A percentile compares a stretch with the other conserved stretches of the same genome.
These are phyloP conservation scores for Lathyrus sativus DNA, from an alignment of 306 rosid genomes.

Conservation along the genomic window DNA sequence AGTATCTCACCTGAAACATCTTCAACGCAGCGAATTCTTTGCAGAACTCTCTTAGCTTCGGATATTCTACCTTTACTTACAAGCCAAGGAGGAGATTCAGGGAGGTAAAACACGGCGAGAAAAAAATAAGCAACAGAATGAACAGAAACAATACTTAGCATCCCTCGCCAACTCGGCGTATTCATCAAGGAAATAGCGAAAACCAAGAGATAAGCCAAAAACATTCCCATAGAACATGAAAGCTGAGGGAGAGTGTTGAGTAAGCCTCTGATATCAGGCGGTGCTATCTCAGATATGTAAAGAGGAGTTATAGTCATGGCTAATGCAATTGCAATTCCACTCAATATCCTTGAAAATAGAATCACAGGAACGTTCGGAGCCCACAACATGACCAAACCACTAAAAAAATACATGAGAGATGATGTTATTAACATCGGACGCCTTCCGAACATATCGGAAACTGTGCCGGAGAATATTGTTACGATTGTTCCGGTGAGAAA, in stretches of 20 bases:
- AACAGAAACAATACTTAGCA: constrained; percentile 76
- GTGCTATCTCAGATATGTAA: constrained; percentile 95
- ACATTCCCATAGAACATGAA: constrained; percentile 81
- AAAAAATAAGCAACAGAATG: constrained; percentile 68
- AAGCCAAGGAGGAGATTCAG: constrained; percentile 97
- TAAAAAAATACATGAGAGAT: constrained; percentile 57
- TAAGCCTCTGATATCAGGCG: constrained; percentile 85
- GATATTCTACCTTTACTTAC: constrained; percentile 82
- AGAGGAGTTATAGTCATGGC: constrained; percentile 71
- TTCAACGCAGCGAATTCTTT: constrained; percentile 71
- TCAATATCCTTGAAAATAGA: constrained; percentile 65
- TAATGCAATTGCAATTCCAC: constrained; percentile 71
- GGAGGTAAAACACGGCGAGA: constrained; percentile 64
- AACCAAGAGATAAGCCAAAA: constrained; percentile 76
- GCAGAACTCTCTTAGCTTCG: constrained; percentile 73
- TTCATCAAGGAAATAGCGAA: constrained; percentile 69
- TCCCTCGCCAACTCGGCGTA: constrained; percentile 76
- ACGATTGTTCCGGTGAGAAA: constrained; percentile 79
- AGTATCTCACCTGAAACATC: constrained; percentile 73
- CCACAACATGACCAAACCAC: constrained; percentile 73
- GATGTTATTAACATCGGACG: constrained; percentile 74
- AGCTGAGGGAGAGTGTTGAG: constrained; percentile 82
- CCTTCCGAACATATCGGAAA: constrained; percentile 76
- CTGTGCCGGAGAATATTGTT: constrained; percentile 69
- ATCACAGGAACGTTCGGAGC: constrained; percentile 68